Base-by-base conservation (phyloP, 2,329 filamentous ascomycete species). In the Kalmusia sp. region DNA sequence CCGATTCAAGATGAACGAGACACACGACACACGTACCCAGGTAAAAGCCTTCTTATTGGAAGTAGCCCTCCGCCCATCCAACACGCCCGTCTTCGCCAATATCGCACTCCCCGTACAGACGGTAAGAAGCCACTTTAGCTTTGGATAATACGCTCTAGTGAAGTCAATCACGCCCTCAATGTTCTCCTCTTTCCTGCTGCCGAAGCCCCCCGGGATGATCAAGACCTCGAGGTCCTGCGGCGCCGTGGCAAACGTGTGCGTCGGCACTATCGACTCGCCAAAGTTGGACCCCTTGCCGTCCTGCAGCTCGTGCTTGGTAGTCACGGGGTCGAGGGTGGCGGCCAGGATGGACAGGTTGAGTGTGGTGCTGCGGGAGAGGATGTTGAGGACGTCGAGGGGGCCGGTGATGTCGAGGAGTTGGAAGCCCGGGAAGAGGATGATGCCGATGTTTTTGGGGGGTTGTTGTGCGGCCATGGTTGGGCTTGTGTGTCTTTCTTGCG, bases 41-140 rank as follows among this genome's bases (percentile, higher is more conserved):
- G 72, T 69, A 77, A 82, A 90, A 0, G 79, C 77, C 6, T 70
- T 70, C 71, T 90, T 91, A 67, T 90, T 91, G 14, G 84, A 87
- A 3, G 88, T 91, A 3, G 86, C 88, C 14, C 78, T 74, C 55
- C 75, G 77, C 0, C 84, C 83, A 54, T 89, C 80, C 25, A 91
- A 68, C 2, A 89, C 69, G 0, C 87, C 87, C 0, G 86, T 76
- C 37, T 77, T 73, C 0, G 87, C 87, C 0, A 84, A 78, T 4
- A 89, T 70, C 2, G 81, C 81, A 4, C 84, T 78, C 0, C 88
- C 88, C 1, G 86, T 91, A 69, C 88, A 91, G 1, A 91, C 80
- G 0, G 86, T 88, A 37, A 91, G 76, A 11, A 88, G 63, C 58
- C 84, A 83, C 57, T 81, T 73, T 21, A 88, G 65, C 68, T 65